Evolutionary conservation across 495 filamentous ascomycete species (phyloP).

Genomic region (Podospora didyma): DNA sequence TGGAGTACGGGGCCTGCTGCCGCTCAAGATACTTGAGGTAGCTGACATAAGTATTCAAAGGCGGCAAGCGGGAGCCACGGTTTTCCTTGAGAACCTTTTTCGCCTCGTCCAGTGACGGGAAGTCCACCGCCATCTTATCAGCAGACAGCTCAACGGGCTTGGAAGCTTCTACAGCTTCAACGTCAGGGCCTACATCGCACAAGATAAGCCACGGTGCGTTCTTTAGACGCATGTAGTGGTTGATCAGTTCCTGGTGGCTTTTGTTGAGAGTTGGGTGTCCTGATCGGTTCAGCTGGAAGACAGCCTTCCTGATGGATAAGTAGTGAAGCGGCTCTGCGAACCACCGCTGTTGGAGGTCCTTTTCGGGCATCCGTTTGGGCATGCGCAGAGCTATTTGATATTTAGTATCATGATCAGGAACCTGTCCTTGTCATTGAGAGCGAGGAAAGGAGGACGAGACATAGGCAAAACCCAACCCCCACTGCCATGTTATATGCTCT

Average conservation of each 20-base stretch:
- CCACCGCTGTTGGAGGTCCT: conserved; percentile 80
- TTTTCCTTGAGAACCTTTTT: conserved; percentile 34
- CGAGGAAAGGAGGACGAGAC: not conserved
- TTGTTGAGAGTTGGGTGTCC: conserved; percentile 82
- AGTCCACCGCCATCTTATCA: conserved; percentile 38
- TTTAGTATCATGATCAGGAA: conserved; percentile 3
- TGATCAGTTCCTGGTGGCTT: conserved; percentile 72
- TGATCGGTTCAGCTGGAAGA: conserved; percentile 73
- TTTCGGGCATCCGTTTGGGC: conserved; percentile 71
- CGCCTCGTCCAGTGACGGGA: conserved; percentile 64
- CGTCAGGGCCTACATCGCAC: conserved; percentile 66
- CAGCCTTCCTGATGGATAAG: conserved; percentile 59
- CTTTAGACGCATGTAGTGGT: conserved; percentile 77
- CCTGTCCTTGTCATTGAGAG: not conserved
- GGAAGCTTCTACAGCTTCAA: conserved; percentile 45
- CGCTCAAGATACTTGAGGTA: conserved; percentile 84
- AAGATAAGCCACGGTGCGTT: conserved; percentile 77
- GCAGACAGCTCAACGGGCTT: conserved; percentile 30
- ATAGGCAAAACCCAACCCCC: not conserved
- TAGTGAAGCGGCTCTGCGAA: conserved; percentile 87
- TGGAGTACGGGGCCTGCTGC: conserved; percentile 61
- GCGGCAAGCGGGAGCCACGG: conserved; percentile 22
- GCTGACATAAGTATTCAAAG: conserved; percentile 57
- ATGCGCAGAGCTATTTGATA: conserved; percentile 62
- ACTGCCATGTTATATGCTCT: not conserved